Evolutionary conservation across 305 asterid species (phyloP).

Genomic region (Solanum aculeatissimum): DNA sequence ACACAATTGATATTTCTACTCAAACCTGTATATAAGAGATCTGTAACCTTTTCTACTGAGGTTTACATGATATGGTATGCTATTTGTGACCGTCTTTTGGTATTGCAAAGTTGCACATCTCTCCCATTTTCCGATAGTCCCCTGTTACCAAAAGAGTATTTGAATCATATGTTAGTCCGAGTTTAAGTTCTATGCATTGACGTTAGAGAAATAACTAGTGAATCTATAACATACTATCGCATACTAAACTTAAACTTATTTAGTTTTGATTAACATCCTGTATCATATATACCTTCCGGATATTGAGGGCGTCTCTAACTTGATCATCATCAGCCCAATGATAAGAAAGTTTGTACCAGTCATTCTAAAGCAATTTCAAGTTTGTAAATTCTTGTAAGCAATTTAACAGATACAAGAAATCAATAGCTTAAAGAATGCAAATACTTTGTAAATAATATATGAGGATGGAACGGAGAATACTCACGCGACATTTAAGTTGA

Average conservation of each 20-base stretch:
- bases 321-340: conserved; percentile 1
- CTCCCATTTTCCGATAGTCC: conserved; percentile 2
- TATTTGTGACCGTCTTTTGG: background rate
- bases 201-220: background rate
- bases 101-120: conserved; percentile 2
- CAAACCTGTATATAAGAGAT: conserved; percentile 8
- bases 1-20: background rate
- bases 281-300: background rate
- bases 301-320: conserved; percentile 2
- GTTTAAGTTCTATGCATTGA: background rate
- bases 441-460: background rate
- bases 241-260: background rate
- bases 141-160: background rate
- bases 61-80: background rate
- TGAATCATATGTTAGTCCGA: background rate
- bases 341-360: background rate
- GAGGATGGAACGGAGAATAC: background rate
- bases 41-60: conserved; percentile 2
- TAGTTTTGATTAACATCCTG: background rate
- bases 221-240: background rate
- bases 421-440: background rate
- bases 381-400: background rate
- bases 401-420: background rate
- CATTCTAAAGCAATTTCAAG: background rate
- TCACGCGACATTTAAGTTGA: background rate